Evolutionary conservation across 129 eudicot species (phyloP), one percentile per base, ranked within the genome.

Genomic region (Saussurea involucrata): DNA sequence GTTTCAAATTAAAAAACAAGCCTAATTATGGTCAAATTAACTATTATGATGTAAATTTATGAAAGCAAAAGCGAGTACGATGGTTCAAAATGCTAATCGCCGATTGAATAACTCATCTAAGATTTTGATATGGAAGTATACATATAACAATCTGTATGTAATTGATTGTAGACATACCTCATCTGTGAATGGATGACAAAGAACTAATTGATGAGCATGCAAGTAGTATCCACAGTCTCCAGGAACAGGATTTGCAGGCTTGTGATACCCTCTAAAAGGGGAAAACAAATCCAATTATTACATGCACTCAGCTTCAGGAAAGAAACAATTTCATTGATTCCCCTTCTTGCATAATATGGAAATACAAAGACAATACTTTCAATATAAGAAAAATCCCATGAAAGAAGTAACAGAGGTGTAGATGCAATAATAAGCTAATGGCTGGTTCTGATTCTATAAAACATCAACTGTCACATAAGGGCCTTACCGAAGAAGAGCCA

Each of bases 191-290:
- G 99, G 99, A 78, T 95, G 99, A 65, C 80, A 58, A 44, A 95
- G 88, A 49, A 77, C 24, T 66, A 92, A 83, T 20, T 78, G 89
- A 85, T 95, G 97, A 18, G 99, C 94, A 78, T 95, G 99, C 92
- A 95, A 87, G 79, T 95, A 76, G 85, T 92, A 95, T 24, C 99
- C 99, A 81, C 95, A 91, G 80, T 95, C 99, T 70, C 99, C 99
- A 13, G 99, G 99, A 82, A 95, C 97, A 46, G 99, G 97, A 72
- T 89, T 95, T 63, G 73, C 79, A 73, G 99, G 99, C 79, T 87
- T 92, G 66, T 82, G 83, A 72, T 88, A 95, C 71, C 99, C 99
- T 70, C 99, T 95, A 72, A 70, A 71, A 68, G n/a, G 13, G 15
- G 63, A 25, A 58, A 4, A 40, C 0, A 64, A 80, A 72, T 49